Conservation (phyloP, 2,329 filamentous ascomycete species). For the Chrysoporthe austroafricana region DNA sequence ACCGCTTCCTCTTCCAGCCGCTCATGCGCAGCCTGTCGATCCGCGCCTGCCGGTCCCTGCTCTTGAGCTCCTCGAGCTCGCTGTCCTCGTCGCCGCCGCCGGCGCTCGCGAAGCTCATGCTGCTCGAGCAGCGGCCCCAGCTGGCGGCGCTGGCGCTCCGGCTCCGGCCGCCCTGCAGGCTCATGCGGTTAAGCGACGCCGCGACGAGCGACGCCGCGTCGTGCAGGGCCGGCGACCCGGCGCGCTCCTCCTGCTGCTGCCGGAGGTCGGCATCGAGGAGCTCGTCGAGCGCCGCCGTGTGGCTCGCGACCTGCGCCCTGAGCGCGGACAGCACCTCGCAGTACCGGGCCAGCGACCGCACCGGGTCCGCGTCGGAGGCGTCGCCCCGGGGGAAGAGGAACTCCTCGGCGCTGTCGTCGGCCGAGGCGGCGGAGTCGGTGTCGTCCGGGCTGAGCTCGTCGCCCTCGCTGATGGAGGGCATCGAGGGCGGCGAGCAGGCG, state of each 20-base stretch:
- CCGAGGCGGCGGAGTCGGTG: constrained; percentile 18
- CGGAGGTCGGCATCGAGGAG: constrained; percentile 36
- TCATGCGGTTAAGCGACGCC: constrained; percentile 12
- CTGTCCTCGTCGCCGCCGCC: constrained; percentile 32
- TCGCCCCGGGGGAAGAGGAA: constrained; percentile 41
- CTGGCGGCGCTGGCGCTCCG: not conserved
- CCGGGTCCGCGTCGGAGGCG: constrained; percentile 18
- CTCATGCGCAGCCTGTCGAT: constrained; percentile 58
- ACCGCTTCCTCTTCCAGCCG: constrained; percentile 61
- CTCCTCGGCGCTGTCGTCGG: constrained; percentile 30
- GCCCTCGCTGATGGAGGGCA: constrained; percentile 30
- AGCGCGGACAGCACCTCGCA: constrained; percentile 53
- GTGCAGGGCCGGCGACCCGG: constrained; percentile 17
- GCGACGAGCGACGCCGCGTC: constrained; percentile 15
- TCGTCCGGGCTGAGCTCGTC: constrained; percentile 24
- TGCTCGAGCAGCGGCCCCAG: constrained; percentile 18
- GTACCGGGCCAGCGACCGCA: constrained; percentile 52
- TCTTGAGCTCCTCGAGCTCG: constrained; percentile 39
- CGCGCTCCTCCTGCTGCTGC: not conserved
- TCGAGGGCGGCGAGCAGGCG: constrained; percentile 24
- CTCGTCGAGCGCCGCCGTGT: constrained; percentile 51
- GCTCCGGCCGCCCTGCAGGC: constrained; percentile 19
- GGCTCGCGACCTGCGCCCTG: constrained; percentile 52
- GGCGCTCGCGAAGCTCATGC: constrained; percentile 30
- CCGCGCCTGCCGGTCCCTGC: constrained; percentile 50